Conservation (phyloP, 225 moss, liverwort and hornwort species). For the Marchantia polymorpha region DNA sequence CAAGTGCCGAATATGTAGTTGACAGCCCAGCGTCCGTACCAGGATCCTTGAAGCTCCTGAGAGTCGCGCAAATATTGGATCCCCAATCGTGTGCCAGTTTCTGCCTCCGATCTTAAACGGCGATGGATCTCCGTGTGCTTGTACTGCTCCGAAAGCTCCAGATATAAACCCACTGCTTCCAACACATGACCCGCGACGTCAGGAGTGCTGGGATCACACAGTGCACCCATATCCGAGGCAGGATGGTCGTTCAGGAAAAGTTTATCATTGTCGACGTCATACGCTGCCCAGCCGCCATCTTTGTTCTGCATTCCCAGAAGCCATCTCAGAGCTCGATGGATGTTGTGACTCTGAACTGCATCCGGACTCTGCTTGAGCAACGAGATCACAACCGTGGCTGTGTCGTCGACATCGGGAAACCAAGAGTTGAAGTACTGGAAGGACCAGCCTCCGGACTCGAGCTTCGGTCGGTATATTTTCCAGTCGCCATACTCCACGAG, state of each 20-base stretch:
- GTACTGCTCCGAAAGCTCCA: neutral
- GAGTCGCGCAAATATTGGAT: neutral
- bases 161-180: slow-evolving; percentile 2
- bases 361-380: slow-evolving; percentile 14
- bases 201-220: slow-evolving; percentile 18
- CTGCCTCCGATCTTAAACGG: neutral
- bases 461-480: slow-evolving; percentile 15
- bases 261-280: slow-evolving; percentile 21
- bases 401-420: slow-evolving; percentile 24
- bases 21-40: slow-evolving; percentile 21
- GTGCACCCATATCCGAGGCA: slow-evolving; percentile 20
- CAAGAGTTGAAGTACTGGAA: slow-evolving; percentile 22
- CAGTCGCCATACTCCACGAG: slow-evolving; percentile 20
- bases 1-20: slow-evolving; percentile 21
- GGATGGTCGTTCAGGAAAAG: slow-evolving; percentile 12
- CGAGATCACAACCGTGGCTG: slow-evolving; percentile 1
- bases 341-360: neutral
- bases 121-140: neutral
- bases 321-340: slow-evolving; percentile 19
- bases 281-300: slow-evolving; percentile 24
- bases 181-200: neutral
- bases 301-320: slow-evolving; percentile 19
- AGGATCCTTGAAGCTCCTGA: slow-evolving; percentile 21
- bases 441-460: slow-evolving; percentile 18
- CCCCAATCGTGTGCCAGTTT: neutral